A percentile compares a stretch with the other conserved stretches of the same genome.
These are phyloP conservation scores for Sabuloglossum arenarium DNA, from an alignment of 495 filamentous ascomycete species.

Conservation along the genomic window DNA sequence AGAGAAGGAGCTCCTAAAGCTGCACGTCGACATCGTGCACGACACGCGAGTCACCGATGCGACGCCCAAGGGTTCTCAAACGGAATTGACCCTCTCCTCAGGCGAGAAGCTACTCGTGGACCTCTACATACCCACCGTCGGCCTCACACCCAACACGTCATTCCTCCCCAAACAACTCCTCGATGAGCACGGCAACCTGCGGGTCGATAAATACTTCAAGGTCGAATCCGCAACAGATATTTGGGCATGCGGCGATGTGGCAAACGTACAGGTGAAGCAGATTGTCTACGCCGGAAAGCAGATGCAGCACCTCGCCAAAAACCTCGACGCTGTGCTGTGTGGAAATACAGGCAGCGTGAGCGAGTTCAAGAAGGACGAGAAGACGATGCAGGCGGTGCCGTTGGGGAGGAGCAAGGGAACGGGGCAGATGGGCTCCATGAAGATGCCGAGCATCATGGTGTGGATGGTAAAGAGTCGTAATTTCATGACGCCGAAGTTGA, in stretches of 20 bases:
- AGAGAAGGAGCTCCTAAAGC: constrained; percentile 24
- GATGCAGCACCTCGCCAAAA: constrained; percentile 14
- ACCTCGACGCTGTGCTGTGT: constrained; percentile 18
- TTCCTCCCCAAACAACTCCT: constrained; percentile 32
- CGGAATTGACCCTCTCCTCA: constrained; percentile 11
- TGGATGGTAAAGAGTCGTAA: constrained; percentile 1
- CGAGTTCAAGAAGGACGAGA: neutral
- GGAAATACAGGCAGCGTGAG: constrained; percentile 1
- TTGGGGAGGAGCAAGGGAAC: constrained; percentile 2
- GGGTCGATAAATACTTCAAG: constrained; percentile 32
- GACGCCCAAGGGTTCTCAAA: constrained; percentile 8
- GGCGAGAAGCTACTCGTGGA: constrained; percentile 27
- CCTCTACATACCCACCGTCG: constrained; percentile 41
- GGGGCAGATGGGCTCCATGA: neutral
- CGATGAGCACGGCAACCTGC: constrained; percentile 27
- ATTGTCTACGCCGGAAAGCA: constrained; percentile 15
- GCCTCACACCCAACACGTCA: constrained; percentile 35
- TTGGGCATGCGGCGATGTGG: constrained; percentile 24
- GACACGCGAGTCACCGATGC: constrained; percentile 17
- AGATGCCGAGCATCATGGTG: neutral
- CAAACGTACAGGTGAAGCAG: constrained; percentile 15
- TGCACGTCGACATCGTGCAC: constrained; percentile 26
- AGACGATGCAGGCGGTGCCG: constrained; percentile 1
- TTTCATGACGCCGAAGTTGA: neutral
- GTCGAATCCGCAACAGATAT: constrained; percentile 30